Conservation (phyloP, 805 yeast species). For the Pichia exigua region DNA sequence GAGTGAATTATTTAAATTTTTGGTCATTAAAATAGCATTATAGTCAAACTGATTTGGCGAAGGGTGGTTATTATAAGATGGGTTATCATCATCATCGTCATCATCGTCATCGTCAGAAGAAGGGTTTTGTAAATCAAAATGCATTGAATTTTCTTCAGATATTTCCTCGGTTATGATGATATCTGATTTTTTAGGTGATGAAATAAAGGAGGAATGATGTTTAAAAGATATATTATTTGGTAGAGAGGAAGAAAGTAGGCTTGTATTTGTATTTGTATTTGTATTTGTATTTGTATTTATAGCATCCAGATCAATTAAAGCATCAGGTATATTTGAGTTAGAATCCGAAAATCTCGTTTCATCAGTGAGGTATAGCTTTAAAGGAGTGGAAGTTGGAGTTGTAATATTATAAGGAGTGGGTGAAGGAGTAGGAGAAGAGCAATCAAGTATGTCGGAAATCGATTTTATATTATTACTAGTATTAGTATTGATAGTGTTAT, state of each 20-base stretch:
- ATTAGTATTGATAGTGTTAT: neutral
- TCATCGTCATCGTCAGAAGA: neutral
- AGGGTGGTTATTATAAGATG: neutral
- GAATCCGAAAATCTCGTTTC: conserved; percentile 21
- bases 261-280: conserved; percentile 8
- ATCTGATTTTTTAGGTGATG: conserved; percentile 26
- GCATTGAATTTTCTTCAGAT: conserved; percentile 19
- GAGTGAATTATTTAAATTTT: conserved; percentile 17
- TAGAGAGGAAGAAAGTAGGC: neutral
- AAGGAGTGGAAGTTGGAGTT: conserved; percentile 5
- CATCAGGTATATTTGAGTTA: conserved; percentile 25
- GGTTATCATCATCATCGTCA: neutral
- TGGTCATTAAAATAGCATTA: conserved; percentile 13
- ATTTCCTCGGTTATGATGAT: conserved; percentile 26
- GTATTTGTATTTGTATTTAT: conserved; percentile 13
- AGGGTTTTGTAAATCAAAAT: neutral
- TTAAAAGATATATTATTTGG: conserved; percentile 6
- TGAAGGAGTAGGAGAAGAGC: neutral
- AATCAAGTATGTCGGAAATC: neutral
- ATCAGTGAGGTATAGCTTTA: conserved; percentile 27
- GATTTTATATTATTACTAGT: neutral
- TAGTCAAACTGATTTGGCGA: conserved; percentile 17
- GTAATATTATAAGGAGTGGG: neutral
- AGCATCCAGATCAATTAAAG: conserved; percentile 30
- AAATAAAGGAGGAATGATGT: conserved; percentile 22